These are phyloP conservation scores for Stentor coeruleus DNA, from an alignment of 73 alveolate species.

Conservation along the genomic window DNA sequence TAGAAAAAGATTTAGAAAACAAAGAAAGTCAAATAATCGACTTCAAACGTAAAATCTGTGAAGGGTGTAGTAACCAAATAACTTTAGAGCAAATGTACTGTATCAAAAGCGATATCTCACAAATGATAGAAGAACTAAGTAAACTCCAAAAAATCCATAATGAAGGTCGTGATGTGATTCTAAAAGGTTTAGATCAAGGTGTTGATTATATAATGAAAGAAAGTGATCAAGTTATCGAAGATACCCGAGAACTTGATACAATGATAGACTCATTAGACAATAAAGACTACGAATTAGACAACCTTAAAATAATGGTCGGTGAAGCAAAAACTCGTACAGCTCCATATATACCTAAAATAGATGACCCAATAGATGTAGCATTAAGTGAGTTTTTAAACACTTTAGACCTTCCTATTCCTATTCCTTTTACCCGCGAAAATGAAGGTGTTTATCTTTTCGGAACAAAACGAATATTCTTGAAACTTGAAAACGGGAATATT, in stretches of 20 bases:
- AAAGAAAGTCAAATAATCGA: neutral
- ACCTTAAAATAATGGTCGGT: slow-evolving; percentile 6
- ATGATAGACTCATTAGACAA: slow-evolving; percentile 15
- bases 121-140: slow-evolving; percentile 10
- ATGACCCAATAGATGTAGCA: slow-evolving; percentile 17
- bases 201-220: neutral
- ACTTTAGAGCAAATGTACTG: slow-evolving; percentile 8
- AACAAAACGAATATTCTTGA: slow-evolving; percentile 51
- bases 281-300: slow-evolving; percentile 3
- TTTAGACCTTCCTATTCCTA: neutral
- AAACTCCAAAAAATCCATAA: slow-evolving; percentile 5
- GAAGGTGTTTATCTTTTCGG: slow-evolving; percentile 65
- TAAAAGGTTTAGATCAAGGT: neutral
- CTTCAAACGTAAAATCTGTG: neutral
- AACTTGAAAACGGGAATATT: slow-evolving; percentile 48
- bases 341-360: slow-evolving; percentile 14
- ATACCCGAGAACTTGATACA: neutral
- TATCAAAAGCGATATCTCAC: slow-evolving; percentile 2
- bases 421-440: slow-evolving; percentile 36
- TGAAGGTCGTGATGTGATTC: slow-evolving; percentile 4
- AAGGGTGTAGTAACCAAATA: neutral
- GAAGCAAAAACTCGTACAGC: slow-evolving; percentile 6
- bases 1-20: neutral
- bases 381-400: slow-evolving; percentile 6
- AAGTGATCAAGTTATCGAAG: neutral